Conservation (phyloP, 2,329 filamentous ascomycete genomes). For the Paradendryphiella salina region DNA sequence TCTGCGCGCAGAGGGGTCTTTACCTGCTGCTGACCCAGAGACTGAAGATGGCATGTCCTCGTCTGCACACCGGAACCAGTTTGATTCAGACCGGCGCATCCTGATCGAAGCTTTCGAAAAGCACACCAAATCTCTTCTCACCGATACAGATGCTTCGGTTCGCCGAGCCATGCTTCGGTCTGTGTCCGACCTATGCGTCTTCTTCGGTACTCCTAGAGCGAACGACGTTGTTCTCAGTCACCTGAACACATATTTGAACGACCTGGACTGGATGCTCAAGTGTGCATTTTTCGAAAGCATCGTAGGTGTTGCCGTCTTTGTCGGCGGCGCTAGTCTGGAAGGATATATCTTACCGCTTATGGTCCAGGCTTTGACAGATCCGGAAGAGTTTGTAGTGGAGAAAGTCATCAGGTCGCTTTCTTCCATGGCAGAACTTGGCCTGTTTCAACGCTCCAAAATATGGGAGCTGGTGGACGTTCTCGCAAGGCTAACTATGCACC, state of each 20-base stretch:
- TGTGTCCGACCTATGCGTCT: constrained; percentile 88
- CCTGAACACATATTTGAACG: constrained; percentile 95
- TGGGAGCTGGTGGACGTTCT: constrained; percentile 88
- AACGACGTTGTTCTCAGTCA: constrained; percentile 97
- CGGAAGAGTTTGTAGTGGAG: constrained; percentile 92
- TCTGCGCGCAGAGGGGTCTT: constrained; percentile 77
- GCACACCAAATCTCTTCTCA: constrained; percentile 87
- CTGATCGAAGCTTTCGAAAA: constrained; percentile 81
- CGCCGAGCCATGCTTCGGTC: constrained; percentile 89
- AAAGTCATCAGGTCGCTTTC: constrained; percentile 85
- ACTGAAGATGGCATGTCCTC: constrained; percentile 74
- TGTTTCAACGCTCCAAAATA: constrained; percentile 80
- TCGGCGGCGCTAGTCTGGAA: constrained; percentile 86
- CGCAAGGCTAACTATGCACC: constrained; percentile 85
- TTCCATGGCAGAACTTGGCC: constrained; percentile 81
- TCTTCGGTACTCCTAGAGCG: constrained; percentile 87
- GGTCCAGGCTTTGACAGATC: constrained; percentile 90
- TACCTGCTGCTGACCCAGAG: constrained; percentile 76
- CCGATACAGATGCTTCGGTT: constrained; percentile 82
- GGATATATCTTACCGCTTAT: constrained; percentile 95
- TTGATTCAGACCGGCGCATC: constrained; percentile 83
- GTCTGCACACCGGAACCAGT: constrained; percentile 75
- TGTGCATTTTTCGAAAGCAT: constrained; percentile 96
- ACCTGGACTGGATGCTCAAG: constrained; percentile 93
- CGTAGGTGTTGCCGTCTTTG: constrained; percentile 86